Base-by-base conservation (phyloP, 2,329 filamentous ascomycete species). In the Remersonia thermophila region DNA sequence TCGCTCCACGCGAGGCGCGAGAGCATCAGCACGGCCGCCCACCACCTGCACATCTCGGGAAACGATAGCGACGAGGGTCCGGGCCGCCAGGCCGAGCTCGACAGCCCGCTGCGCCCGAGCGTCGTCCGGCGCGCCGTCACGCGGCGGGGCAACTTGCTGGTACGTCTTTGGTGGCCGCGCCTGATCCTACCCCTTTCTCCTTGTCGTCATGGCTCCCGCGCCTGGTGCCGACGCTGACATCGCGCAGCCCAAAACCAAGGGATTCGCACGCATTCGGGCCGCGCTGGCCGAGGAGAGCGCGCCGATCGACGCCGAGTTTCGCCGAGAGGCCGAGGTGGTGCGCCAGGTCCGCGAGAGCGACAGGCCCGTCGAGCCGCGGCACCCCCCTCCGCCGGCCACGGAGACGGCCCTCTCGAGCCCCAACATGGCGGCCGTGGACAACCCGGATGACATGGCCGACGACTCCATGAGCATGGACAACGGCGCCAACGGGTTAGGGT, bases 321-420 rank as follows among this genome's bases (percentile, higher is more conserved):
- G 83, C 35, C 80, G 86, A 27, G 91, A 98, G 63, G 86, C 89
- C 27, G 89, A 96, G 58, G 91, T 96, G 4, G 85, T 98, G 44
- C 83, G 85, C 34, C 91, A 95, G 58, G 87, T 96, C 18, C 81
- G 86, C 29, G 91, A 96, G 56, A 89, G 80, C 49, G 87, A 95
- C 51, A 71, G 79, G 44, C 74, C 77, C 33, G 60, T 77, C 11
- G 71, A 73, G 38, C 62, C 56, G 39, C 55, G 55, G 48, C 51
- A 62, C 46, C 59, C 37, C 39, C 50, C 46, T 32, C 57, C 66
- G 36, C 51, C 69, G 11, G 63, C 70, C 48, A 47, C 60, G 0
- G 63, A 62, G 15, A 79, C 77, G 3, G 68, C 74, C 2, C 68
- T 79, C 26, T 82, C 80, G 0, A 86, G 81, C 7, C 83, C 83